These are phyloP conservation scores for Seminavis robusta DNA, from an alignment of 108 stramenopile genomes.

Conservation along the genomic window DNA sequence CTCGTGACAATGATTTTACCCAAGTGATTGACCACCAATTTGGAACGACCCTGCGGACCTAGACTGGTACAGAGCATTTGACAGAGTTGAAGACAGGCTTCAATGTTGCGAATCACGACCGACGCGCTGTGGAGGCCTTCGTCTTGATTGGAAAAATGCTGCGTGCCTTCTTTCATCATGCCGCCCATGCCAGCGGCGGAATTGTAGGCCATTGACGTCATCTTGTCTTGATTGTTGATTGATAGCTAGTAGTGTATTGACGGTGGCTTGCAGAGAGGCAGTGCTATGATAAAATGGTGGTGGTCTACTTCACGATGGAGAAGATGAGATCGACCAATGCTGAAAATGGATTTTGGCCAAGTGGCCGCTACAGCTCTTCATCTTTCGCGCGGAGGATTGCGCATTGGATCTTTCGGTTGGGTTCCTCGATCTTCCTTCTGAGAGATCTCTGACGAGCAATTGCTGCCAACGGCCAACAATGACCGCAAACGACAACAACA, in stretches of 20 bases:
- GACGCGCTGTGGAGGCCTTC: slow-evolving; percentile 44
- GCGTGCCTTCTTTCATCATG: slow-evolving; percentile 86
- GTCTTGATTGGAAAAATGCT: slow-evolving; percentile 55
- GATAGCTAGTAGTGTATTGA: no score
- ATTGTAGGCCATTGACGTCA: slow-evolving; percentile 87
- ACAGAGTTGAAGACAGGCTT: slow-evolving; percentile 92
- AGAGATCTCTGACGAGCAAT: no score
- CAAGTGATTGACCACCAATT: slow-evolving; percentile 98
- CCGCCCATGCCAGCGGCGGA: slow-evolving; percentile 80
- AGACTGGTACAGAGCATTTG: slow-evolving; percentile 90
- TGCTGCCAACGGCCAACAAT: not conserved
- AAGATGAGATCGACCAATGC: no score
- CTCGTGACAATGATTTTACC: slow-evolving; percentile 97
- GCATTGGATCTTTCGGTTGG: no score
- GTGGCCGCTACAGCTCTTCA: no score
- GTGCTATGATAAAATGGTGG: no score
- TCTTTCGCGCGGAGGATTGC: no score
- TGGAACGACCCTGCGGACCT: slow-evolving; percentile 98
- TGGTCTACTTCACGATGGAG: no score
- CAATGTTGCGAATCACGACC: slow-evolving; percentile 85
- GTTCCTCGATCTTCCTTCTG: no score
- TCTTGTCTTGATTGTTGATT: no score
- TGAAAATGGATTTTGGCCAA: no score
- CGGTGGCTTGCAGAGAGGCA: no score
- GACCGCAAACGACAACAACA: not conserved